These are phyloP conservation scores for Trichoderma semiorbis DNA, from an alignment of 2,329 filamentous ascomycete species.

Conservation along the genomic window DNA sequence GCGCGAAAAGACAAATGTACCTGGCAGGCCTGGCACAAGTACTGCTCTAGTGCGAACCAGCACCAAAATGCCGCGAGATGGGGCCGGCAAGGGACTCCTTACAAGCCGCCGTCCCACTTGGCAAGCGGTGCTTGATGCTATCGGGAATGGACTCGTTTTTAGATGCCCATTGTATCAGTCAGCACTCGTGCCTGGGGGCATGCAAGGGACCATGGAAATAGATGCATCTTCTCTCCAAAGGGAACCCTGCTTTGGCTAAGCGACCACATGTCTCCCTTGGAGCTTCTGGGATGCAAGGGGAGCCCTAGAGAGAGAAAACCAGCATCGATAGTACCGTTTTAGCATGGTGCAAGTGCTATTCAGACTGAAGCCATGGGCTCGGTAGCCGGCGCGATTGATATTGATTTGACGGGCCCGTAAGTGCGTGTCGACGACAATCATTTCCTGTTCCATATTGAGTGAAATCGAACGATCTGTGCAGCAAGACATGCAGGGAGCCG, in stretches of 20 bases:
- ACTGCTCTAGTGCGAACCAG: neutral
- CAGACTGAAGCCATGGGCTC: neutral
- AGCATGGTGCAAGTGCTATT: neutral
- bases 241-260: neutral
- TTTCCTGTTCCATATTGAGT: neutral
- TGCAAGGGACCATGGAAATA: neutral
- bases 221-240: neutral
- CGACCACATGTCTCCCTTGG: conserved; percentile 5
- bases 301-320: neutral
- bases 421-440: neutral
- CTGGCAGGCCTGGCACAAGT: neutral
- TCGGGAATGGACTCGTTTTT: neutral
- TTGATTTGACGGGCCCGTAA: neutral
- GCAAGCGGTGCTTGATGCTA: neutral
- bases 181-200: neutral
- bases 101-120: conserved; percentile 9
- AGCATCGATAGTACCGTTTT: neutral
- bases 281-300: neutral
- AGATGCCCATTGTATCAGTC: neutral
- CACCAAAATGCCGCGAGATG: conserved; percentile 2
- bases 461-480: conserved; percentile 9
- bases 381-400: conserved; percentile 4
- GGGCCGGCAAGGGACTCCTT: neutral
- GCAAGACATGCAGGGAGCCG: neutral
- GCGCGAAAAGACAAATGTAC: neutral